phyloP scores from a whole-genome alignment of 208 protist species.

The Crithidia thermophila region DNA sequence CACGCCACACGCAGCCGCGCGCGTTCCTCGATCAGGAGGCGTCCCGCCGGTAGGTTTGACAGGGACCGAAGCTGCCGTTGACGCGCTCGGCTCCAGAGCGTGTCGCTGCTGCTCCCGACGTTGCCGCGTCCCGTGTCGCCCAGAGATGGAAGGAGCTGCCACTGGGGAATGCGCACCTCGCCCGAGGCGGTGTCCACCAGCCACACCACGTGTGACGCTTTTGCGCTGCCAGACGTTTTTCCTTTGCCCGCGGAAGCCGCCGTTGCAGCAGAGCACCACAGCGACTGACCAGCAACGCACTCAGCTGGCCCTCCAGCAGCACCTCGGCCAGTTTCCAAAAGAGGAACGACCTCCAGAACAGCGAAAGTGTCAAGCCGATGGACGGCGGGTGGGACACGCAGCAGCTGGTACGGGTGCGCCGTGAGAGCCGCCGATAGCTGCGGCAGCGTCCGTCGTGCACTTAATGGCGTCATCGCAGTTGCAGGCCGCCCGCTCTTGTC shows the following conservation, averaged over 20 bases:
- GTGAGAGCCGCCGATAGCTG: not conserved
- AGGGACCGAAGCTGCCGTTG: not conserved
- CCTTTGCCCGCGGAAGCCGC: not conserved
- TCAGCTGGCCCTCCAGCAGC: not conserved
- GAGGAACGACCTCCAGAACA: slow-evolving; percentile 11
- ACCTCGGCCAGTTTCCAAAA: not conserved
- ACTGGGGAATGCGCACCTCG: not conserved
- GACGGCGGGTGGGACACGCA: slow-evolving; percentile 23
- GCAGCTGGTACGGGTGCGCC: slow-evolving; percentile 7
- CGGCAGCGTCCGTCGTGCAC: not conserved
- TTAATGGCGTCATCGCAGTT: not conserved
- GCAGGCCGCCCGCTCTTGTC: too few relatives aligned
- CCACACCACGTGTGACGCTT: not conserved
- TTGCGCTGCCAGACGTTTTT: not conserved
- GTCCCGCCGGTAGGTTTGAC: not conserved
- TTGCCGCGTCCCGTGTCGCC: not conserved
- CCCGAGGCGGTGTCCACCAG: not conserved
- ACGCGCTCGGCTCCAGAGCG: not conserved
- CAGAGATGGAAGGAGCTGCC: slow-evolving; percentile 3
- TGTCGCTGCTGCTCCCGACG: not conserved
- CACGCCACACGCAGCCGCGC: slow-evolving; percentile 23
- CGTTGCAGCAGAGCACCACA: not conserved
- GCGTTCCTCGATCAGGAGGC: slow-evolving; percentile 8
- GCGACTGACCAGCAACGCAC: not conserved
- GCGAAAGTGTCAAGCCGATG: slow-evolving; percentile 19